Percentiles rank a stretch among this genome's conserved stretches.
phyloP scores from a whole-genome alignment of 257 asterid genomes.

The Echites panduratus region DNA sequence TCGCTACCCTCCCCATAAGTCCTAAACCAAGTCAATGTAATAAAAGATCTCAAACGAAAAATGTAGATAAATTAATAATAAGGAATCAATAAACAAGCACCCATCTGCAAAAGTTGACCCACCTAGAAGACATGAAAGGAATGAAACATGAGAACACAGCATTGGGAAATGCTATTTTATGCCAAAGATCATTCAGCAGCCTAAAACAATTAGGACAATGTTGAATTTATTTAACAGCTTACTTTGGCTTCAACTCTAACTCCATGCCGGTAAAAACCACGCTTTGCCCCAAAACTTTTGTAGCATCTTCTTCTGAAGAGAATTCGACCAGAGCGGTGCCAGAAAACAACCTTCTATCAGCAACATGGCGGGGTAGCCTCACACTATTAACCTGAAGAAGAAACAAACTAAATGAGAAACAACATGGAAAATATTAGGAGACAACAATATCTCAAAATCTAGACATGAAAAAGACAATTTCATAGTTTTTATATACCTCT shows the following conservation, averaged over 20 bases:
- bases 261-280: conserved; percentile 67
- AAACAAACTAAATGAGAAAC: conserved; percentile 1
- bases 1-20: background rate
- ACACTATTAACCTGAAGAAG: conserved; percentile 81
- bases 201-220: no score
- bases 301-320: conserved; percentile 78
- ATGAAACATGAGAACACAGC: background rate
- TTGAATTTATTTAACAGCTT: conserved; percentile 18
- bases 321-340: conserved; percentile 93
- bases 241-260: conserved; percentile 80
- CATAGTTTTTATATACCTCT: background rate
- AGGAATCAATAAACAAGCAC: background rate
- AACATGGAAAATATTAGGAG: conserved; percentile 2
- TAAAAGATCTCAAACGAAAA: background rate
- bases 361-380: conserved; percentile 94
- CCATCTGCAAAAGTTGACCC: background rate
- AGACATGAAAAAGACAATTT: background rate
- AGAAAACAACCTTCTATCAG: conserved; percentile 69
- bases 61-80: background rate
- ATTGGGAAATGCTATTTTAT: background rate
- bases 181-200: background rate
- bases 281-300: conserved; percentile 55
- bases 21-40: background rate
- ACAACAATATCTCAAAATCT: background rate
- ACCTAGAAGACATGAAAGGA: background rate